phyloP scores from a whole-genome alignment of 257 asterid species.

The Rubia yunnanensis region DNA sequence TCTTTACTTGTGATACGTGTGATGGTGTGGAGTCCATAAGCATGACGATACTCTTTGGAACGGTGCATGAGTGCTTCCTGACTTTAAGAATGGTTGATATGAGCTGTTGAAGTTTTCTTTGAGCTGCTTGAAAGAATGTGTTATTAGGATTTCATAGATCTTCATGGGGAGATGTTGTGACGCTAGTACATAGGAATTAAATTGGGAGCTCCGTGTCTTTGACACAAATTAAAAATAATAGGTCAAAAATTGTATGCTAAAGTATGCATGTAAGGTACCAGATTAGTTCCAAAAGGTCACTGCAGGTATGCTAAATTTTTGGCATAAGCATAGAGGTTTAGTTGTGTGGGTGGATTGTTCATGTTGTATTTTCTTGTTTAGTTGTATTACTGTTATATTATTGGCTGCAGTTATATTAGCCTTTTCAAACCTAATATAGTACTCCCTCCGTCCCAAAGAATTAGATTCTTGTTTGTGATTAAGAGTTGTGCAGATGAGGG shows the following conservation, averaged over 20 bases:
- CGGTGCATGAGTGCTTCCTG: neutral
- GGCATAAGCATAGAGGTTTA: neutral
- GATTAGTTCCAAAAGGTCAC: neutral
- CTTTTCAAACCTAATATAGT: neutral
- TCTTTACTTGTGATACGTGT: neutral
- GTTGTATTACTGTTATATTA: neutral
- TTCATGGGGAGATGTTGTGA: neutral
- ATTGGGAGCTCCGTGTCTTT: neutral
- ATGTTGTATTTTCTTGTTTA: neutral
- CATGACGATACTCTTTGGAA: neutral
- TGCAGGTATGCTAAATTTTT: neutral
- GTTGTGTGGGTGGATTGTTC: neutral
- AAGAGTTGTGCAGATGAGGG: neutral
- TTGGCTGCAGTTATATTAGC: neutral
- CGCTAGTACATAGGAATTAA: neutral
- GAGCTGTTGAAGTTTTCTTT: neutral
- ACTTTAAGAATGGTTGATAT: neutral
- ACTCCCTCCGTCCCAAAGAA: neutral
- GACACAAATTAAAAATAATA: neutral
- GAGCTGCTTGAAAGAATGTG: neutral
- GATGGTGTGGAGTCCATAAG: neutral
- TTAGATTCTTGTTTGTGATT: neutral
- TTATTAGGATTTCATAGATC: neutral
- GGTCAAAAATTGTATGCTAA: neutral
- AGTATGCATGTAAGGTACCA: neutral